Evolutionary conservation across 1,139 yeast genomes (phyloP).

Genomic region (Debaryomycetaceae sp.): DNA sequence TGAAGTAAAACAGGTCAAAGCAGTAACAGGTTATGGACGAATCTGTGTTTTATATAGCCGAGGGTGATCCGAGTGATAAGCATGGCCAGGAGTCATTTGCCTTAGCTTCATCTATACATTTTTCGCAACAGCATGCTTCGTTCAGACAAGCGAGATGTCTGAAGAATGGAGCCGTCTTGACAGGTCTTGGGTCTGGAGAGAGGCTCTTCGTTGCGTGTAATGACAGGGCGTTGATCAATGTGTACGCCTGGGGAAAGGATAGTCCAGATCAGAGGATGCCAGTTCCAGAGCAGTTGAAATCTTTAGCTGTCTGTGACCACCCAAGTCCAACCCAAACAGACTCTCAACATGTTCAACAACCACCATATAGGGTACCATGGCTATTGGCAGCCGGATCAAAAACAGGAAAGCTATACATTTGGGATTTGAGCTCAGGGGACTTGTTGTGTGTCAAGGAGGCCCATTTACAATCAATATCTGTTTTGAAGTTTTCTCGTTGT

Average conservation of each 20-base stretch:
- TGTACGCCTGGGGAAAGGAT: conserved; percentile 76
- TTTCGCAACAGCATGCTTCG: conserved; percentile 46
- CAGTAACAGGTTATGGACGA: conserved; percentile 48
- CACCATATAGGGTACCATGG: conserved; percentile 56
- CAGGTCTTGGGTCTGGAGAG: conserved; percentile 43
- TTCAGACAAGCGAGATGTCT: conserved; percentile 56
- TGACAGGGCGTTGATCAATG: conserved; percentile 69
- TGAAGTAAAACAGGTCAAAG: background rate
- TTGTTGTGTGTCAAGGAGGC: conserved; percentile 71
- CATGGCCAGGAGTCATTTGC: conserved; percentile 48
- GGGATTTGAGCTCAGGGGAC: conserved; percentile 84
- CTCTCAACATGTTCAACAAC: conserved; percentile 9
- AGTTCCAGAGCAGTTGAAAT: conserved; percentile 72
- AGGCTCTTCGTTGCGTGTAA: conserved; percentile 60
- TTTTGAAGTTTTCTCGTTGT: conserved; percentile 56
- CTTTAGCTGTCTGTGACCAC: conserved; percentile 50
- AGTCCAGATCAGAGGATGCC: conserved; percentile 80
- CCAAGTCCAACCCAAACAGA: conserved; percentile 13
- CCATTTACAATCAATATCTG: conserved; percentile 76
- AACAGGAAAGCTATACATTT: conserved; percentile 72
- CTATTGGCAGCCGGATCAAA: conserved; percentile 68
- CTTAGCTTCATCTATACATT: conserved; percentile 46
- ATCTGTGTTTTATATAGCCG: conserved; percentile 51
- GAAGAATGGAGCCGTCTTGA: conserved; percentile 41
- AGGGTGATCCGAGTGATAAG: conserved; percentile 48